These are phyloP conservation scores for Amanita subjunquillea DNA, from an alignment of 768 basidiomycete genomes.

Conservation along the genomic window DNA sequence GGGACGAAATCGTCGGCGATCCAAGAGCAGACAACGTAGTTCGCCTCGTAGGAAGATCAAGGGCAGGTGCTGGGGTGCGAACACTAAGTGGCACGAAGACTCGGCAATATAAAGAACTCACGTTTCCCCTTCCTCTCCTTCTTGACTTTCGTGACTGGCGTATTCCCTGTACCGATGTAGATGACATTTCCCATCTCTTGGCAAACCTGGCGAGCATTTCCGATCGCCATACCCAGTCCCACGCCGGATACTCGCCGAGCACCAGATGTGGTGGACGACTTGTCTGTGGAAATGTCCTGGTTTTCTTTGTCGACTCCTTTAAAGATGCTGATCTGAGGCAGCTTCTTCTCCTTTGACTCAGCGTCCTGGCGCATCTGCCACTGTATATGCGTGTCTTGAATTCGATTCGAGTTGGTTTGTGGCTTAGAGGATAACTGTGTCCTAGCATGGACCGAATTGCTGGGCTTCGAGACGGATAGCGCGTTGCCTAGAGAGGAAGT, in stretches of 20 bases:
- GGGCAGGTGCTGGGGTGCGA: constrained; percentile 35
- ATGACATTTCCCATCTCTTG: constrained; percentile 46
- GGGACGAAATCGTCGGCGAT: constrained; percentile 23
- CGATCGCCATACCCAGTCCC: constrained; percentile 22
- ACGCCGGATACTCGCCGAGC: constrained; percentile 19
- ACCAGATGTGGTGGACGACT: constrained; percentile 26
- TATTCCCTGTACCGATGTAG: constrained; percentile 16
- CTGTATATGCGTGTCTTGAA: not conserved
- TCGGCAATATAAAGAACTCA: constrained; percentile 23
- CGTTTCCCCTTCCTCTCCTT: constrained; percentile 46
- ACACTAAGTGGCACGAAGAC: constrained; percentile 5
- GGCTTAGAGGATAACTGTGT: not conserved
- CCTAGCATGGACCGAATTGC: not conserved
- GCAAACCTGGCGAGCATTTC: constrained; percentile 22
- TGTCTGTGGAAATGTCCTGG: constrained; percentile 21
- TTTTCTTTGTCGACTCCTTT: constrained; percentile 33
- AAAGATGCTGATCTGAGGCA: not conserved
- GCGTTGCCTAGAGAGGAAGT: not conserved
- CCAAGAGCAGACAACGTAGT: constrained; percentile 31
- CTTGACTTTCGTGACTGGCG: constrained; percentile 20
- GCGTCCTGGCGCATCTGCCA: not conserved
- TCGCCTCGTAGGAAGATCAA: constrained; percentile 45
- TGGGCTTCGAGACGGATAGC: not conserved
- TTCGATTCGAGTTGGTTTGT: not conserved
- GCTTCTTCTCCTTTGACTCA: not conserved